Conservation (phyloP, 73 alveolate genomes). For the Paramecium sonneborni region DNA sequence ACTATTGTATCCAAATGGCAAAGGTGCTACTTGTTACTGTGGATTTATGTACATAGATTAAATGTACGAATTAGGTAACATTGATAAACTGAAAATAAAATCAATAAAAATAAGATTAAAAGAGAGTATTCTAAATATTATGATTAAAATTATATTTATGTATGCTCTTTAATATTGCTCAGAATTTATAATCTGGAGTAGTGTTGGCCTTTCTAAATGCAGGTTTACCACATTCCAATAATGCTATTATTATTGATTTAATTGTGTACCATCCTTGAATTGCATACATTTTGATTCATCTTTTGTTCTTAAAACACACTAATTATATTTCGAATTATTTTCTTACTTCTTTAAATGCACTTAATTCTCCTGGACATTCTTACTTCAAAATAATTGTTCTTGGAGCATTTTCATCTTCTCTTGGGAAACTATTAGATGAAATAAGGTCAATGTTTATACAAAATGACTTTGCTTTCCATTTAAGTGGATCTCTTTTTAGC, state of each 20-base stretch:
- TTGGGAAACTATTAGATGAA: constrained; percentile 52
- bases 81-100: background rate
- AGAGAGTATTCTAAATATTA: background rate
- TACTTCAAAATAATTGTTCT: constrained; percentile 62
- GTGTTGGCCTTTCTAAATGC: constrained; percentile 69
- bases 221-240: constrained; percentile 65
- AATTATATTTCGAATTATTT: background rate
- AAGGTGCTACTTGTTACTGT: background rate
- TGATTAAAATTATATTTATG: background rate
- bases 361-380: constrained; percentile 62
- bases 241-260: constrained; percentile 17
- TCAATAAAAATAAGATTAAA: background rate
- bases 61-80: background rate
- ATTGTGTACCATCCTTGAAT: constrained; percentile 47
- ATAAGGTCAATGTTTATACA: background rate
- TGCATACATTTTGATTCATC: constrained; percentile 63
- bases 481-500: constrained; percentile 69
- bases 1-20: background rate
- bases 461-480: constrained; percentile 65
- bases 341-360: constrained; percentile 55
- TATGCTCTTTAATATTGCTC: constrained; percentile 12
- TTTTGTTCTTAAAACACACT: constrained; percentile 57
- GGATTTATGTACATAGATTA: constrained; percentile 1
- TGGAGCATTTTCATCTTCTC: constrained; percentile 71
- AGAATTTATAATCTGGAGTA: constrained; percentile 61